Evolutionary conservation across 2,329 filamentous ascomycete species (phyloP).

Genomic region (Beauveria varroae): DNA sequence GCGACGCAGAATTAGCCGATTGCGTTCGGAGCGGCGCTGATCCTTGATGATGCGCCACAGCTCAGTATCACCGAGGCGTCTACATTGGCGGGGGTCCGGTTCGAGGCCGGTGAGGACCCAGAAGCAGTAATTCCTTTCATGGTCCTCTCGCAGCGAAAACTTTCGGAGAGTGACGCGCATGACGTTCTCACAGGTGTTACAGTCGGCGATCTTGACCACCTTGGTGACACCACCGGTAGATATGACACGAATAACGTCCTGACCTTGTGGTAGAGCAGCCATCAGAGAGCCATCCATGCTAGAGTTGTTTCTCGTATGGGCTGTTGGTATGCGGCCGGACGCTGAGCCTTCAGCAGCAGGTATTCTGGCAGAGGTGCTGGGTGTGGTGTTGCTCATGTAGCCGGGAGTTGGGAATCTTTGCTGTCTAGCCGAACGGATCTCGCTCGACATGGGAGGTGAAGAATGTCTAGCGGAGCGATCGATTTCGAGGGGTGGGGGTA

Average conservation of each 20-base stretch:
- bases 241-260: conserved; percentile 87
- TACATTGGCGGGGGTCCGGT: conserved; percentile 71
- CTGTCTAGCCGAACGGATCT: conserved; percentile 43
- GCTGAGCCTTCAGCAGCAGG: conserved; percentile 48
- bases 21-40: conserved; percentile 74
- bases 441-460: conserved; percentile 34
- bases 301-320: conserved; percentile 71
- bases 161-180: conserved; percentile 85
- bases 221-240: conserved; percentile 87
- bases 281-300: conserved; percentile 83
- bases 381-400: conserved; percentile 39
- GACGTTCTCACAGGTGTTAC: conserved; percentile 86
- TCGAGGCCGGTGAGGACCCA: conserved; percentile 85
- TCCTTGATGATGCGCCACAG: conserved; percentile 88
- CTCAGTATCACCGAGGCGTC: conserved; percentile 78
- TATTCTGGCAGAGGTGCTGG: conserved; percentile 44
- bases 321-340: conserved; percentile 50
- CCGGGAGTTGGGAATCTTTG: conserved; percentile 51
- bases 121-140: conserved; percentile 94
- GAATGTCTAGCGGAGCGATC: conserved; percentile 17
- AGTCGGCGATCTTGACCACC: conserved; percentile 87
- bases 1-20: conserved; percentile 82
- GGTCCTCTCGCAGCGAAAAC: conserved; percentile 78
- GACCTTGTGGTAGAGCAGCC: conserved; percentile 75
- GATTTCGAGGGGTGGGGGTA: conserved; percentile 33